These are phyloP conservation scores for Petasospora fabianii DNA, from an alignment of 1,139 yeast genomes.

Conservation along the genomic window DNA sequence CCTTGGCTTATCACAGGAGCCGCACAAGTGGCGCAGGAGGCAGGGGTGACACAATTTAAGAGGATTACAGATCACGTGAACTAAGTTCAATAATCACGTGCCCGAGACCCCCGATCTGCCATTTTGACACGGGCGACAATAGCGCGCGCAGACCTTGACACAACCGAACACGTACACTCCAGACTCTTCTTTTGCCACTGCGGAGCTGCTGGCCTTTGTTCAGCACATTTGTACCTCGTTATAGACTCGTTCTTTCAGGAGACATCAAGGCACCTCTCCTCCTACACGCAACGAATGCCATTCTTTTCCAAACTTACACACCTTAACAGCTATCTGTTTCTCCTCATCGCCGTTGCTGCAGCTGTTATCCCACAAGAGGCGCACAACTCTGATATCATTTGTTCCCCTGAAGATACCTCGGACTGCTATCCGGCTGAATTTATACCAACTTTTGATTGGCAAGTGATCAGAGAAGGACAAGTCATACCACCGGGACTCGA, in stretches of 20 bases:
- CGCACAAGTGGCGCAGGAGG: too few species aligned
- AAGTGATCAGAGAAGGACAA: conserved; percentile 61
- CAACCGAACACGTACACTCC: background rate
- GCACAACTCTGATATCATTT: conserved; percentile 3
- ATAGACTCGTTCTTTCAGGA: too few species aligned
- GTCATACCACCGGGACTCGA: conserved; percentile 77
- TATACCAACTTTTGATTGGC: conserved; percentile 65
- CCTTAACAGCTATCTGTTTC: background rate
- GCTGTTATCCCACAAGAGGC: conserved; percentile 5
- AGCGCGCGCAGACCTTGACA: background rate
- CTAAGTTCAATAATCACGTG: too few species aligned
- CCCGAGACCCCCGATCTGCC: background rate
- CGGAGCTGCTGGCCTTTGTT: too few species aligned
- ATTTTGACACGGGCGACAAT: background rate
- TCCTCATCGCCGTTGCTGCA: conserved; percentile 1
- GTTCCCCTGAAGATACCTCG: conserved; percentile 5
- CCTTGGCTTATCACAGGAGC: too few species aligned
- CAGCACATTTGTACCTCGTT: too few species aligned
- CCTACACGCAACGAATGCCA: conserved; percentile 1
- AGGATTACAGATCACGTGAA: too few species aligned
- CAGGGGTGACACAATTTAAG: too few species aligned
- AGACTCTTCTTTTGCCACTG: background rate
- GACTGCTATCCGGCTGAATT: conserved; percentile 66
- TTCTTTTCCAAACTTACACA: background rate
- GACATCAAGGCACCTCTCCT: too few species aligned